Percentiles rank a stretch among this genome's conserved stretches.
These are phyloP conservation scores for Alternaria sp. DNA, from an alignment of 2,329 filamentous ascomycete genomes.

Conservation along the genomic window DNA sequence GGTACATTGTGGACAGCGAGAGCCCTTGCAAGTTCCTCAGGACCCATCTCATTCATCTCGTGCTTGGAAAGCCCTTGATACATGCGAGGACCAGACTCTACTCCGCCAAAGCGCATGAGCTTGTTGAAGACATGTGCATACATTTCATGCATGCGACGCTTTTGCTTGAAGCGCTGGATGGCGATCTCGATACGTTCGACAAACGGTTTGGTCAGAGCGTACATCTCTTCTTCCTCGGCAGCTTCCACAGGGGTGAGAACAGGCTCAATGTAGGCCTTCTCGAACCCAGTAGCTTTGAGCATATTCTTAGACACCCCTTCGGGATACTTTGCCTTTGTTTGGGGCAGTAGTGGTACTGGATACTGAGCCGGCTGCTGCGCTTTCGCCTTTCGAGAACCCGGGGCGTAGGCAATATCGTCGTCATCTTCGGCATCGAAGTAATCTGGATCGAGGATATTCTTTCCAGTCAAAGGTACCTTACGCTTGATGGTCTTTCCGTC, in stretches of 20 bases:
- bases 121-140: slow-evolving; percentile 75
- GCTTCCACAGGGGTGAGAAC: slow-evolving; percentile 77
- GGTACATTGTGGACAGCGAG: slow-evolving; percentile 70
- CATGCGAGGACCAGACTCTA: slow-evolving; percentile 69
- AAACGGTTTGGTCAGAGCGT: slow-evolving; percentile 62
- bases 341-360: slow-evolving; percentile 36
- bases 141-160: slow-evolving; percentile 74
- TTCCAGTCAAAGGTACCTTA: slow-evolving; percentile 50
- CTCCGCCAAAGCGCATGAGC: slow-evolving; percentile 84
- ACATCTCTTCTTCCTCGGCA: slow-evolving; percentile 73
- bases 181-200: slow-evolving; percentile 82
- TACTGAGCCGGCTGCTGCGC: slow-evolving; percentile 31
- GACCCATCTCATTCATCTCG: slow-evolving; percentile 69
- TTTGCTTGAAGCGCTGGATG: slow-evolving; percentile 80
- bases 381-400: slow-evolving; percentile 19
- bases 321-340: slow-evolving; percentile 41
- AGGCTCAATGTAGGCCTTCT: slow-evolving; percentile 80
- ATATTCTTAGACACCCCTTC: slow-evolving; percentile 54
- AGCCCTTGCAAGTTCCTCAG: slow-evolving; percentile 70
- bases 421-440: slow-evolving; percentile 34
- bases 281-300: slow-evolving; percentile 57
- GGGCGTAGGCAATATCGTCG: slow-evolving; percentile 44
- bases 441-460: slow-evolving; percentile 40
- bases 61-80: slow-evolving; percentile 71
- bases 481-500: slow-evolving; percentile 56